These are phyloP conservation scores for Lathyrus sativus DNA, from an alignment of 306 rosid genomes.

Conservation along the genomic window DNA sequence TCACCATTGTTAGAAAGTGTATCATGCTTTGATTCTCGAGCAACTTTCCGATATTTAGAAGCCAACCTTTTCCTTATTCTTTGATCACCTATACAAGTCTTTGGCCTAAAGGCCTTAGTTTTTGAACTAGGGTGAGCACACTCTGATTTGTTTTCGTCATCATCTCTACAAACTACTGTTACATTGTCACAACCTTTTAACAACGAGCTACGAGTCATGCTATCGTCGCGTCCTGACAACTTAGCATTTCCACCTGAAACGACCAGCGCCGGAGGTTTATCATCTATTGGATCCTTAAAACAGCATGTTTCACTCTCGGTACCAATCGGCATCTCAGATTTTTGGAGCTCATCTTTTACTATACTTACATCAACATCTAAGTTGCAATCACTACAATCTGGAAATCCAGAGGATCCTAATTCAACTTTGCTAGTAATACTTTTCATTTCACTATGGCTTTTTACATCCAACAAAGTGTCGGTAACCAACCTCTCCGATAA, in stretches of 20 bases:
- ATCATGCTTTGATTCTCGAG: slow-evolving; percentile 57
- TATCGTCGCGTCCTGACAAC: slow-evolving; percentile 52
- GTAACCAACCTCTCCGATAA: slow-evolving; percentile 50
- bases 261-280: slow-evolving; percentile 47
- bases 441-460: slow-evolving; percentile 48
- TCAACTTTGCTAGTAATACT: slow-evolving; percentile 48
- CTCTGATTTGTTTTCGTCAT: slow-evolving; percentile 86
- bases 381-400: slow-evolving; percentile 52
- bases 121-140: slow-evolving; percentile 62
- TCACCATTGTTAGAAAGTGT: slow-evolving; percentile 52
- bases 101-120: slow-evolving; percentile 59
- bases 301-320: slow-evolving; percentile 42
- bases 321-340: slow-evolving; percentile 44
- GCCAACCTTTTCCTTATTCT: slow-evolving; percentile 71
- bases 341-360: slow-evolving; percentile 47
- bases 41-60: slow-evolving; percentile 68
- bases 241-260: slow-evolving; percentile 58
- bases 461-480: slow-evolving; percentile 47
- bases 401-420: slow-evolving; percentile 47
- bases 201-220: slow-evolving; percentile 49
- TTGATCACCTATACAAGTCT: slow-evolving; percentile 55
- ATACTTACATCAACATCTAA: slow-evolving; percentile 50
- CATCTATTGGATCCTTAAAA: slow-evolving; percentile 50
- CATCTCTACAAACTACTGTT: slow-evolving; percentile 88
- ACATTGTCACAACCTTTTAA: slow-evolving; percentile 57